Conservation (phyloP, 441 rosid species). For the Gossypium trilobum region DNA sequence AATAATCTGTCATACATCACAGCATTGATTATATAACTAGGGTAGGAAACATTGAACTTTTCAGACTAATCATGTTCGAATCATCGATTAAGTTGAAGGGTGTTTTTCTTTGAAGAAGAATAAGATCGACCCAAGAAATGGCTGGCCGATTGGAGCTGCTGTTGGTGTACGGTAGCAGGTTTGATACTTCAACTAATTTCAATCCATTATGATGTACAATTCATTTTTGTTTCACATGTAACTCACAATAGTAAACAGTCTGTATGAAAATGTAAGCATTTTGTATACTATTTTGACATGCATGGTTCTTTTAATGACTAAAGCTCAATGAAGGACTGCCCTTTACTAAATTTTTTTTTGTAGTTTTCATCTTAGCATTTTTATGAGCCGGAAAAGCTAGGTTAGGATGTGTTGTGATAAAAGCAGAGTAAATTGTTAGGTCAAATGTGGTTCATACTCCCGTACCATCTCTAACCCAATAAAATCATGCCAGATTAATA, state of each 20-base stretch:
- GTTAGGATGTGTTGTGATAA: too few relatives aligned
- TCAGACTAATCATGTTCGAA: neutral
- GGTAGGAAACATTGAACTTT: neutral
- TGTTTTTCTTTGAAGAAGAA: neutral
- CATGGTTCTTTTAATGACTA: neutral
- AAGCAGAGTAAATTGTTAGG: neutral
- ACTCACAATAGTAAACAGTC: neutral
- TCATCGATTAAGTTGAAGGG: neutral
- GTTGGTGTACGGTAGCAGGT: neutral
- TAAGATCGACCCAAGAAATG: neutral
- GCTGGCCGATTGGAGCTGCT: neutral
- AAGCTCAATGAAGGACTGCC: too few relatives aligned
- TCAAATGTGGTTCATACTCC: neutral
- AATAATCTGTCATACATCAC: neutral
- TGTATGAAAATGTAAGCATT: neutral
- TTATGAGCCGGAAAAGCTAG: too few relatives aligned
- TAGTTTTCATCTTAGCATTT: too few relatives aligned
- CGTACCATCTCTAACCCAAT: too few relatives aligned
- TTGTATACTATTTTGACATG: neutral
- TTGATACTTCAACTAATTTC: neutral
- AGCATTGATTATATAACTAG: neutral
- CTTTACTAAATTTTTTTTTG: too few relatives aligned
- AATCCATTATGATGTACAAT: neutral
- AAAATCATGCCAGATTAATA: too few relatives aligned
- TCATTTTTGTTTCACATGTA: constrained; percentile 1